phyloP scores from a whole-genome alignment of 768 basidiomycete species.

The Neoboletus brunneissimus region DNA sequence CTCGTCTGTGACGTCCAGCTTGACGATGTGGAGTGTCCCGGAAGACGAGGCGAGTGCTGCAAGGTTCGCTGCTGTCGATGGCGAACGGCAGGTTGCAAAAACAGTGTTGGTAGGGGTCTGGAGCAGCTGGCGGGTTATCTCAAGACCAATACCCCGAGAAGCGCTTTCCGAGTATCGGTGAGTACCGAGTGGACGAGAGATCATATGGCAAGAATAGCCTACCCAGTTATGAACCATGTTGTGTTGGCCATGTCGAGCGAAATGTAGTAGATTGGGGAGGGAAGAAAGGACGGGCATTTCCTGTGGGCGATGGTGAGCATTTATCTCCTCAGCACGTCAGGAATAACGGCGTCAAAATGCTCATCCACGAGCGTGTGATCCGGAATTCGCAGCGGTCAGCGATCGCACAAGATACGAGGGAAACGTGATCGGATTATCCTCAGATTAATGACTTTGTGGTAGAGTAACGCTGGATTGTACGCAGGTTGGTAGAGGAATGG shows the following conservation, averaged over 20 bases:
- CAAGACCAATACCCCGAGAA: constrained; percentile 16
- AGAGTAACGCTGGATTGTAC: no score
- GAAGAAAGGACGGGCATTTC: neutral
- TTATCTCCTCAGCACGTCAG: neutral
- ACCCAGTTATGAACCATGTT: constrained; percentile 12
- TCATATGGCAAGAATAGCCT: neutral
- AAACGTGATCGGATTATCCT: neutral
- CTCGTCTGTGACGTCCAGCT: constrained; percentile 31
- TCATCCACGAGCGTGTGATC: neutral
- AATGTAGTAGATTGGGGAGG: neutral
- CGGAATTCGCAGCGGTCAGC: neutral
- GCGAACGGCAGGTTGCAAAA: constrained; percentile 25
- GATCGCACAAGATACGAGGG: neutral
- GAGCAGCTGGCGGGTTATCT: constrained; percentile 11
- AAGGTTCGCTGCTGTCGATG: constrained; percentile 18
- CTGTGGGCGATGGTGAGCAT: neutral
- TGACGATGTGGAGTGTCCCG: constrained; percentile 33
- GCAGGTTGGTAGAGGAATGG: no score
- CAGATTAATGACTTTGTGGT: neutral
- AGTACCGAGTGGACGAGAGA: neutral
- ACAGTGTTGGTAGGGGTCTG: constrained; percentile 16
- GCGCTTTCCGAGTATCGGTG: neutral
- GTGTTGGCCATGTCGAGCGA: neutral
- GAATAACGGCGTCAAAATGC: neutral
- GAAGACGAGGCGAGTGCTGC: neutral